Conservation (phyloP, 202 grass and related monocot species). For the Setaria italica region DNA sequence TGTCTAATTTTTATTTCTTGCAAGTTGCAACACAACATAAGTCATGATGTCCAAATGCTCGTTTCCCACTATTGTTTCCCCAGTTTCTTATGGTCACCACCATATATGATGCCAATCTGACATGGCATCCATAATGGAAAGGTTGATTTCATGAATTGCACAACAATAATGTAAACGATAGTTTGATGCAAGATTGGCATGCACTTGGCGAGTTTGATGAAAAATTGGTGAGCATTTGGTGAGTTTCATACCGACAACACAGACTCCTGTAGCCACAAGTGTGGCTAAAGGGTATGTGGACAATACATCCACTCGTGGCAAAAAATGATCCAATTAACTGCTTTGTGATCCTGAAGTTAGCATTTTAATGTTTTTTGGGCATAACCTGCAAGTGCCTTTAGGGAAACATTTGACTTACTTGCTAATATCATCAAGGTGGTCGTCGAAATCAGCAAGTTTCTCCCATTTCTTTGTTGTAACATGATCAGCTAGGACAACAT, state of each 20-base stretch:
- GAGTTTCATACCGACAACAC: no score
- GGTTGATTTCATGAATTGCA: not conserved
- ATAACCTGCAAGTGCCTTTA: not conserved
- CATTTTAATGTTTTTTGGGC: not conserved
- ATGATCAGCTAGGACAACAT: conserved; percentile 80
- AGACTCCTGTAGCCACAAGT: not conserved
- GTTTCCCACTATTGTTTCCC: not conserved
- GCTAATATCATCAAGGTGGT: conserved; percentile 98
- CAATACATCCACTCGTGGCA: no score
- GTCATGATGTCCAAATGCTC: not conserved
- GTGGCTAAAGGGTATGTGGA: no score
- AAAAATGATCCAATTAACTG: no score
- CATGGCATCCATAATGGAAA: not conserved
- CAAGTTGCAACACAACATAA: not conserved
- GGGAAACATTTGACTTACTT: conserved; percentile 62
- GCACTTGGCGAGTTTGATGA: no score
- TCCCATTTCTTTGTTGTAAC: conserved; percentile 85
- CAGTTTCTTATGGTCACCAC: no score
- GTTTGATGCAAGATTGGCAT: not conserved
- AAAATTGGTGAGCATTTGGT: no score
- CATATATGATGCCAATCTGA: not conserved
- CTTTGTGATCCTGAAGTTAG: not conserved
- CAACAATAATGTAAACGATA: not conserved
- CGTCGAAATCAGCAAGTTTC: conserved; percentile 91
- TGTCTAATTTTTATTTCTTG: not conserved